These are phyloP conservation scores for Tagetes patula DNA, from an alignment of 129 eudicot species.

Conservation along the genomic window DNA sequence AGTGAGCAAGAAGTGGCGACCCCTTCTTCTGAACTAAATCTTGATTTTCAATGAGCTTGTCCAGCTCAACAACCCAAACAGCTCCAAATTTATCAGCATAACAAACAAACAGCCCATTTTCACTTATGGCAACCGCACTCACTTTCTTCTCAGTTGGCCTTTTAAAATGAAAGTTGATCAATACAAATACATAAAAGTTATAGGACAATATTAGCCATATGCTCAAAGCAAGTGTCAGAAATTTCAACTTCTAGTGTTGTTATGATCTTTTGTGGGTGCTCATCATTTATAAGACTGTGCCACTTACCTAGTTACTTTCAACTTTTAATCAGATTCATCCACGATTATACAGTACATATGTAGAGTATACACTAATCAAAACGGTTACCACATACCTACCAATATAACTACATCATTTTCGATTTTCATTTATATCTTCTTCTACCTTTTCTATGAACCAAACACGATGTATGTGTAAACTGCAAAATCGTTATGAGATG, in stretches of 20 bases:
- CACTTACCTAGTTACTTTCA: not conserved
- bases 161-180: constrained; percentile 16
- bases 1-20: constrained; percentile 75
- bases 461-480: not conserved
- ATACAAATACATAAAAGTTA: not conserved
- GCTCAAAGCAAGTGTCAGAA: not conserved
- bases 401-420: not conserved
- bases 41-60: constrained; percentile 39
- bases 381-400: not conserved
- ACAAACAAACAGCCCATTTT: constrained; percentile 63
- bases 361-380: not conserved
- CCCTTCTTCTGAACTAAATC: constrained; percentile 51
- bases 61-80: constrained; percentile 69
- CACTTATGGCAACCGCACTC: constrained; percentile 84
- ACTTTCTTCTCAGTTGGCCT: constrained; percentile 93
- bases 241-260: not conserved
- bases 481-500: not conserved
- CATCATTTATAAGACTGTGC: not conserved
- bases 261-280: not conserved
- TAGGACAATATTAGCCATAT: not conserved
- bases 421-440: not conserved
- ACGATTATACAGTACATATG: not conserved
- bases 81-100: constrained; percentile 97
- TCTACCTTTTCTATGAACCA: not conserved
- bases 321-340: not conserved